Percentiles rank a stretch among this genome's conserved stretches.
Conservation (phyloP, 352 stramenopile genomes). For the Pythium biforme region DNA sequence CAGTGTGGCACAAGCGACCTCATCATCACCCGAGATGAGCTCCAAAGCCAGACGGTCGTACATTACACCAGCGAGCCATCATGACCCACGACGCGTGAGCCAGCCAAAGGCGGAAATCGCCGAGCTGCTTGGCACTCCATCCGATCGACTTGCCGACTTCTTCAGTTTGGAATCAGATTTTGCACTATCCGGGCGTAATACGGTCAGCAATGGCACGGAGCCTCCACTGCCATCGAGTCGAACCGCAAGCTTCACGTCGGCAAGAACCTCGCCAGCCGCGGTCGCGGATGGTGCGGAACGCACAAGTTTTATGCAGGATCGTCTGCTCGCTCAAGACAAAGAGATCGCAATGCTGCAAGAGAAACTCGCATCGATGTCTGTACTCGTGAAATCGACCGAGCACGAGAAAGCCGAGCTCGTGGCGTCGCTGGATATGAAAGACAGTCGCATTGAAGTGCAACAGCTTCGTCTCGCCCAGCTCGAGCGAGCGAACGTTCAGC, state of each 20-base stretch:
- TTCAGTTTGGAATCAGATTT: constrained; percentile 15
- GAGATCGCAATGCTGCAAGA: constrained; percentile 71
- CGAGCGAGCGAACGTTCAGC: constrained; percentile 54
- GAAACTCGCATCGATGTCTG: constrained; percentile 62
- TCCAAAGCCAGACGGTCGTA: background rate
- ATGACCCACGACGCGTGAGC: background rate
- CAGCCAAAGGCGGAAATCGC: background rate
- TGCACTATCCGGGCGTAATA: background rate
- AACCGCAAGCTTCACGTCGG: constrained; percentile 20
- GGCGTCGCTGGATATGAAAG: constrained; percentile 67
- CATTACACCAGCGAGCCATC: constrained; percentile 2
- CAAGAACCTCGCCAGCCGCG: constrained; percentile 5
- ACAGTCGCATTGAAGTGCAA: constrained; percentile 70
- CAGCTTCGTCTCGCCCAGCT: constrained; percentile 63
- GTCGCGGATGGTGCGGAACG: background rate
- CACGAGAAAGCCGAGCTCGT: constrained; percentile 61
- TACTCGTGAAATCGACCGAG: constrained; percentile 59
- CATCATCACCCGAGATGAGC: background rate
- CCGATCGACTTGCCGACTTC: constrained; percentile 7
- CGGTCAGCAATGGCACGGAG: background rate
- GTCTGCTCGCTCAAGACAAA: constrained; percentile 59
- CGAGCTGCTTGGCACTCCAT: background rate
- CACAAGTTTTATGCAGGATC: constrained; percentile 47
- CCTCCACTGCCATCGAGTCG: constrained; percentile 6
- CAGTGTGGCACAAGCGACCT: background rate